These are phyloP conservation scores for Myxozyma neotropica DNA, from an alignment of 805 yeast species.

Conservation along the genomic window DNA sequence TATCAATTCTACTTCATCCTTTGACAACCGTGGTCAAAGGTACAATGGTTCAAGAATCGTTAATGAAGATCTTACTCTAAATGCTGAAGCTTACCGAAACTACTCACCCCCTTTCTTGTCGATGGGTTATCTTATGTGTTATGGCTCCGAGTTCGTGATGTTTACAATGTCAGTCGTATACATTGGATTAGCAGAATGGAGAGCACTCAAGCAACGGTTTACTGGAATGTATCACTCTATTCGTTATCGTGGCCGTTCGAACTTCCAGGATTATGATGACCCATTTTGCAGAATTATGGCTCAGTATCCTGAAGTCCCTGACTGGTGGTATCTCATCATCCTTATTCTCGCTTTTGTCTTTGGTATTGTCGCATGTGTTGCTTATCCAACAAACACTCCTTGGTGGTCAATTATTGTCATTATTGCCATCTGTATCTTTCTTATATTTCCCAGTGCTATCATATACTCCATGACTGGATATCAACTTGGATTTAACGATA, in stretches of 20 bases:
- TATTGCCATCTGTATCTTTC: conserved; percentile 51
- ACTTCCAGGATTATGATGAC: conserved; percentile 22
- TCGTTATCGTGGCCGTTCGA: conserved; percentile 18
- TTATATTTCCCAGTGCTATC: conserved; percentile 64
- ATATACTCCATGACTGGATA: conserved; percentile 66
- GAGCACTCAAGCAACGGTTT: conserved; percentile 7
- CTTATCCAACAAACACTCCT: conserved; percentile 55
- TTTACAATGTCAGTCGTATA: conserved; percentile 26
- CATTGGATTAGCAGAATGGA: conserved; percentile 20
- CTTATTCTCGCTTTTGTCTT: conserved; percentile 52
- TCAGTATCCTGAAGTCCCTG: conserved; percentile 62
- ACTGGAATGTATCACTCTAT: conserved; percentile 36
- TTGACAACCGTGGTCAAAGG: conserved; percentile 35
- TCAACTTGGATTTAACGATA: conserved; percentile 60
- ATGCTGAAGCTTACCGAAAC: conserved; percentile 50
- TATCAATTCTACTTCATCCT: conserved; percentile 49
- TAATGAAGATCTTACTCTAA: conserved; percentile 49
- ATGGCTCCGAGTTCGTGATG: conserved; percentile 33
- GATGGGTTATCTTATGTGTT: conserved; percentile 37
- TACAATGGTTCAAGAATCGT: conserved; percentile 58
- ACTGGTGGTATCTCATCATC: conserved; percentile 59
- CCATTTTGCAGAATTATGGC: conserved; percentile 53
- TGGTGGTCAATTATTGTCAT: conserved; percentile 66
- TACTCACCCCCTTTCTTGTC: conserved; percentile 66
- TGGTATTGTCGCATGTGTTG: conserved; percentile 47